These are phyloP conservation scores for Blastobotrys buckinghamii DNA, from an alignment of 1,139 yeast species.

Conservation along the genomic window DNA sequence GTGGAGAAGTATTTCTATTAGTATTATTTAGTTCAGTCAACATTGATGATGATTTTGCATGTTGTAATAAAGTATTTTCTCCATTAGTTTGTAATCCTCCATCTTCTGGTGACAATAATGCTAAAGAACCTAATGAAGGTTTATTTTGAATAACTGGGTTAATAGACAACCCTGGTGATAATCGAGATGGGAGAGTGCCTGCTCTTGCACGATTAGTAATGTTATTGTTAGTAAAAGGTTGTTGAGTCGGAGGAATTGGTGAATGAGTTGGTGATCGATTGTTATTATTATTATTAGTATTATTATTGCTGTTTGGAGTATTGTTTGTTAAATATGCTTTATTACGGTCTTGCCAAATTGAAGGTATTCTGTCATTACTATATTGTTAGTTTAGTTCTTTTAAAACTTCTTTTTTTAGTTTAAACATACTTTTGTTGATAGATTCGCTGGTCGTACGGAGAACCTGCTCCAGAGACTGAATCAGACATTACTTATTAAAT, in stretches of 20 bases:
- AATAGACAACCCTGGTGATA: conserved; percentile 28
- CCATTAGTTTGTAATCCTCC: conserved; percentile 14
- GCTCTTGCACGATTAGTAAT: conserved; percentile 33
- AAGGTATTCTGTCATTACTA: conserved; percentile 9
- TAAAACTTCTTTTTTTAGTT: not conserved
- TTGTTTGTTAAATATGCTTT: not conserved
- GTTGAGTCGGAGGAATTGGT: not conserved
- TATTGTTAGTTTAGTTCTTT: not conserved
- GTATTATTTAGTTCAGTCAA: conserved; percentile 1
- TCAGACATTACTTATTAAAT: conserved; percentile 13
- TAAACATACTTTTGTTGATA: conserved; percentile 12
- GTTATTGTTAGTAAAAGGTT: conserved; percentile 5
- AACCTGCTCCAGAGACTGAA: conserved; percentile 24
- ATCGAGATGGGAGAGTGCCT: conserved; percentile 40
- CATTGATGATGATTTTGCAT: conserved; percentile 6
- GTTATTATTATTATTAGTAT: no score
- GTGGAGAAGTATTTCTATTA: not conserved
- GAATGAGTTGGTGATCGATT: conserved; percentile 5
- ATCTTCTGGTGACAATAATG: conserved; percentile 29
- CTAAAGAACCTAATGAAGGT: conserved; percentile 28
- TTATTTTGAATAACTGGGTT: conserved; percentile 3
- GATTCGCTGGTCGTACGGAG: conserved; percentile 24
- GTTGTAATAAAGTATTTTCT: conserved; percentile 1
- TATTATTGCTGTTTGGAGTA: not conserved
- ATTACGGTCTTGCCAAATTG: conserved; percentile 13